Evolutionary conservation across 768 basidiomycete species (phyloP).

Genomic region (Suillus subluteus): DNA sequence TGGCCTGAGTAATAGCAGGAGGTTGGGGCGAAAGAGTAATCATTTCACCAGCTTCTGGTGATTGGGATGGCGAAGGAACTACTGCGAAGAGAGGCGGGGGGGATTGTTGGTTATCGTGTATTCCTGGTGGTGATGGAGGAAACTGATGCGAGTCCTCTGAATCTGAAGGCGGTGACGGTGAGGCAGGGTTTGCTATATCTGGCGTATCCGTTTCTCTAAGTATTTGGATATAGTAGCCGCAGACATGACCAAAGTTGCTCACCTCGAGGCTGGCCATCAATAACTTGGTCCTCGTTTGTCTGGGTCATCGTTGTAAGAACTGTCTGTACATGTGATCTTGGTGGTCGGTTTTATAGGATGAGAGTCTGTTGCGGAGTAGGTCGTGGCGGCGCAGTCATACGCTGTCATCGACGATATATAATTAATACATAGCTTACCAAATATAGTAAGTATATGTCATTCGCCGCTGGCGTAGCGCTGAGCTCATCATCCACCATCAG

Average conservation of each 20-base stretch:
- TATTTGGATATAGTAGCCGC: neutral
- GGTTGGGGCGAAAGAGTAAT: slow-evolving; percentile 5
- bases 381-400: neutral
- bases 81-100: neutral
- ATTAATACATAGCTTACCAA: neutral
- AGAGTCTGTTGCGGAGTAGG: neutral
- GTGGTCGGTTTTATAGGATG: neutral
- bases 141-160: neutral
- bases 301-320: neutral
- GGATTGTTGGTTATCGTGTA: neutral
- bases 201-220: neutral
- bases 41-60: slow-evolving; percentile 1
- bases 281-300: neutral
- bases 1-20: neutral
- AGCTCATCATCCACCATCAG: neutral
- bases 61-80: neutral
- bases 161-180: slow-evolving; percentile 3
- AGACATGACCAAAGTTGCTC: neutral
- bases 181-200: slow-evolving; percentile 7
- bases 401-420: neutral
- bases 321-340: neutral
- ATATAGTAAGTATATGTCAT: neutral
- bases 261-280: slow-evolving; percentile 3
- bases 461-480: neutral
- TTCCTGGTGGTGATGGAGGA: slow-evolving; percentile 7